A percentile compares a stretch with the other conserved stretches of the same genome.
Conservation (phyloP, 2,329 filamentous ascomycete species). For the Claviceps sp. region DNA sequence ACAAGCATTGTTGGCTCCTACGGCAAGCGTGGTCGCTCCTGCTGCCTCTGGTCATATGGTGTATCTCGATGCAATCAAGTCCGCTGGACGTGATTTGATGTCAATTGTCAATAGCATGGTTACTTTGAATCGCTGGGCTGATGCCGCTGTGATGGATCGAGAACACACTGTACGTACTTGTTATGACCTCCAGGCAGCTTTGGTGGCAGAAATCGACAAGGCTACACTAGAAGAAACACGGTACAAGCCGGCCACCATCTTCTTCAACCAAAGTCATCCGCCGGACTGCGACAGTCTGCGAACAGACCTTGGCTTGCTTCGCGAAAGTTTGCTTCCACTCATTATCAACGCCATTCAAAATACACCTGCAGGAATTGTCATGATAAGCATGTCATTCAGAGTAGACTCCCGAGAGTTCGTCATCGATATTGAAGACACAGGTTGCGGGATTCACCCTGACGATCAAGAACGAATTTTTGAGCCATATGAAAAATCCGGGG, state of each 20-base stretch:
- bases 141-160: slow-evolving; percentile 16
- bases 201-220: not conserved
- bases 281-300: slow-evolving; percentile 17
- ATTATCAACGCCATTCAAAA: slow-evolving; percentile 29
- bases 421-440: not conserved
- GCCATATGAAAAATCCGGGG: slow-evolving; percentile 27
- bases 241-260: not conserved
- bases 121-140: slow-evolving; percentile 26
- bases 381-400: not conserved
- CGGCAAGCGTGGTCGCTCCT: not conserved
- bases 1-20: not conserved
- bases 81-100: slow-evolving; percentile 16
- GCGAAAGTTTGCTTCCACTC: slow-evolving; percentile 28
- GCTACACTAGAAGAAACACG: not conserved
- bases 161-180: slow-evolving; percentile 13
- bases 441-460: not conserved
- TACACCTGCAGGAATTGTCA: slow-evolving; percentile 10
- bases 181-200: not conserved
- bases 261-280: not conserved
- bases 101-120: slow-evolving; percentile 31
- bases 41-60: not conserved
- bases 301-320: slow-evolving; percentile 24
- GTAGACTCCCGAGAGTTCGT: not conserved
- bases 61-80: slow-evolving; percentile 13
- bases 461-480: slow-evolving; percentile 25